Evolutionary conservation across 805 yeast species (phyloP).

Genomic region (Huiozyma sinensis): DNA sequence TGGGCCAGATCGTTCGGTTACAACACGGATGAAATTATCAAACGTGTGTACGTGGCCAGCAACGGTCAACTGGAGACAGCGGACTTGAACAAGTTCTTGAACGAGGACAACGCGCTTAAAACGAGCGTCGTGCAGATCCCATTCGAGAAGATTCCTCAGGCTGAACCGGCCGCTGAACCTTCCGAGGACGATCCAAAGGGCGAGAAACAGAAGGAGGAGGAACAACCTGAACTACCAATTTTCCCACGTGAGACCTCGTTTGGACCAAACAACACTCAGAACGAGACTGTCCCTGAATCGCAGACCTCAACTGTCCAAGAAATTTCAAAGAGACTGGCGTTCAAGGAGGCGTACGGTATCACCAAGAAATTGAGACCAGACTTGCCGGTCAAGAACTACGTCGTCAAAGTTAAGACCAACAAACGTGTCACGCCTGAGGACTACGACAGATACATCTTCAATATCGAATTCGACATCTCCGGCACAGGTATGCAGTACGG

Average conservation of each 20-base stretch:
- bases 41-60: too few species aligned
- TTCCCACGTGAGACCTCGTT: constrained; percentile 58
- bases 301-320: constrained; percentile 33
- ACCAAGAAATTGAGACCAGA: constrained; percentile 72
- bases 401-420: constrained; percentile 85
- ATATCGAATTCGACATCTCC: constrained; percentile 82
- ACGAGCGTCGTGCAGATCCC: too few species aligned
- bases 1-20: neutral
- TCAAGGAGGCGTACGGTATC: constrained; percentile 67
- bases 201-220: constrained; percentile 1
- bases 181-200: neutral
- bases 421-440: constrained; percentile 82
- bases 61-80: too few species aligned
- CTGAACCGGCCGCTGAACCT: neutral
- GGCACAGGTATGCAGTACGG: constrained; percentile 87
- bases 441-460: constrained; percentile 92
- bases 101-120: neutral
- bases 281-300: constrained; percentile 29
- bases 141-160: neutral
- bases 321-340: constrained; percentile 59
- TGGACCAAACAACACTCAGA: constrained; percentile 45
- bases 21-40: too few species aligned
- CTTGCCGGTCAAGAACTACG: constrained; percentile 69
- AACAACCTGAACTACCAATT: constrained; percentile 33
- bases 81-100: neutral